A percentile compares a stretch with the other conserved stretches of the same genome.
These are phyloP conservation scores for Picocystis sp. DNA, from an alignment of 163 green algal species.

Conservation along the genomic window DNA sequence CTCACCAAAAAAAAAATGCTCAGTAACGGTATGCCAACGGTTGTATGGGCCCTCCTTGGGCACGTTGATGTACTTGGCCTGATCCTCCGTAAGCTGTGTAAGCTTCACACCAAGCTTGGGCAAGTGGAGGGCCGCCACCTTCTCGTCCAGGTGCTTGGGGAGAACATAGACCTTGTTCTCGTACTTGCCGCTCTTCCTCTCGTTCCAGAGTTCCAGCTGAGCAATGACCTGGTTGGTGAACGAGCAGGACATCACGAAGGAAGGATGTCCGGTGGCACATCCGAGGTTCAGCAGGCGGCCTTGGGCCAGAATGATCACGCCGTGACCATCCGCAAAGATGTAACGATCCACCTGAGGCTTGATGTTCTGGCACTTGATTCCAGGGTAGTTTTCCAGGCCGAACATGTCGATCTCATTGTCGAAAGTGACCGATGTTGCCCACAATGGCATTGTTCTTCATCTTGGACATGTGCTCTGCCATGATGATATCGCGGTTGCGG, in stretches of 20 bases:
- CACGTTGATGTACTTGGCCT: constrained; percentile 97
- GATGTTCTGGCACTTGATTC: constrained; percentile 93
- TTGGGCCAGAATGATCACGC: constrained; percentile 95
- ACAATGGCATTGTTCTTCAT: constrained; percentile 99
- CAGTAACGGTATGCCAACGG: constrained; percentile 89
- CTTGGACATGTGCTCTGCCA: constrained; percentile 68
- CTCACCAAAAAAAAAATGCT: constrained; percentile 7
- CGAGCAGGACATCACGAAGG: constrained; percentile 99
- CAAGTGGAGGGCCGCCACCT: constrained; percentile 93
- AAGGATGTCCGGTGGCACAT: constrained; percentile 96
- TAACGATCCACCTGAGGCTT: constrained; percentile 91
- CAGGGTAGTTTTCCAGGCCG: constrained; percentile 59
- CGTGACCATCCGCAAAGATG: constrained; percentile 95
- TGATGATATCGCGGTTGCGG: constrained; percentile 69
- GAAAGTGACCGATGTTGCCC: constrained; percentile 99
- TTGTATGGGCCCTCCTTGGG: constrained; percentile 84
- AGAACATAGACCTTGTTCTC: constrained; percentile 99
- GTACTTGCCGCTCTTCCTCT: constrained; percentile 80
- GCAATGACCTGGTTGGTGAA: constrained; percentile 99
- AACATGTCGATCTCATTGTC: constrained; percentile 99
- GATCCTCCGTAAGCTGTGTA: constrained; percentile 68
- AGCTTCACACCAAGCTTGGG: constrained; percentile 93
- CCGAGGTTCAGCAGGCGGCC: constrained; percentile 98
- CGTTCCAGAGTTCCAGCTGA: constrained; percentile 99
- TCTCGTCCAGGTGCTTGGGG: constrained; percentile 98